phyloP scores from a whole-genome alignment of 768 basidiomycete genomes.

The Pleurotus citrinopileatus region DNA sequence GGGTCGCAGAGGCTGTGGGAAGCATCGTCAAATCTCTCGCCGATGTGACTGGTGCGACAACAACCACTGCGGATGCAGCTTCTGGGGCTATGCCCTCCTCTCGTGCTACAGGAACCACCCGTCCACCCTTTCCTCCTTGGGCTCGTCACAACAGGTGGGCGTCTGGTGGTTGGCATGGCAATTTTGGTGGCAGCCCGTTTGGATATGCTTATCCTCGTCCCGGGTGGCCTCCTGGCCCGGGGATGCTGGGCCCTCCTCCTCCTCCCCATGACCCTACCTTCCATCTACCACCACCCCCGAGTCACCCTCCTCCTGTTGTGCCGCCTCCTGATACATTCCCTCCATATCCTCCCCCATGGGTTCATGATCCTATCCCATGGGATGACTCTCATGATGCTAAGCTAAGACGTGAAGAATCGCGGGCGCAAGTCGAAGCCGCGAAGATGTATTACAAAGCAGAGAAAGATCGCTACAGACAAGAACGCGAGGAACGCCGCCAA shows the following conservation, averaged over 20 bases:
- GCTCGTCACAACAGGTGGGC: slow-evolving; percentile 11
- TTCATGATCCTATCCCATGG: slow-evolving; percentile 14
- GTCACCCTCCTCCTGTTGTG: neutral
- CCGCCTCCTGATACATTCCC: slow-evolving; percentile 11
- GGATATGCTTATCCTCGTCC: slow-evolving; percentile 4
- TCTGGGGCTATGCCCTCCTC: neutral
- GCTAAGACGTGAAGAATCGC: slow-evolving; percentile 33
- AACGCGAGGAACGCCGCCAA: slow-evolving; percentile 47
- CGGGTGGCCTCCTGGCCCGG: neutral
- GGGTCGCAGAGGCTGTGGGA: slow-evolving; percentile 62
- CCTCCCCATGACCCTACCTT: slow-evolving; percentile 13
- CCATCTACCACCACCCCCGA: slow-evolving; percentile 12
- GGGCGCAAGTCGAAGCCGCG: slow-evolving; percentile 57
- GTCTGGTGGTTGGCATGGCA: slow-evolving; percentile 8
- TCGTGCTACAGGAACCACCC: slow-evolving; percentile 6
- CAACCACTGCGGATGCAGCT: neutral
- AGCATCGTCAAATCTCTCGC: slow-evolving; percentile 57
- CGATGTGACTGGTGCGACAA: slow-evolving; percentile 18
- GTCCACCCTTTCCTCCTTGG: neutral
- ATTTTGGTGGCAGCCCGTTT: neutral
- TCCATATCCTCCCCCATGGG: slow-evolving; percentile 2
- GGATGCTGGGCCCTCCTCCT: slow-evolving; percentile 11
- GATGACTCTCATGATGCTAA: slow-evolving; percentile 13
- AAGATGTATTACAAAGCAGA: slow-evolving; percentile 65
- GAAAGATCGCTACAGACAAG: slow-evolving; percentile 67